Conservation (phyloP, 495 filamentous ascomycete genomes). For the Halenospora varia region DNA sequence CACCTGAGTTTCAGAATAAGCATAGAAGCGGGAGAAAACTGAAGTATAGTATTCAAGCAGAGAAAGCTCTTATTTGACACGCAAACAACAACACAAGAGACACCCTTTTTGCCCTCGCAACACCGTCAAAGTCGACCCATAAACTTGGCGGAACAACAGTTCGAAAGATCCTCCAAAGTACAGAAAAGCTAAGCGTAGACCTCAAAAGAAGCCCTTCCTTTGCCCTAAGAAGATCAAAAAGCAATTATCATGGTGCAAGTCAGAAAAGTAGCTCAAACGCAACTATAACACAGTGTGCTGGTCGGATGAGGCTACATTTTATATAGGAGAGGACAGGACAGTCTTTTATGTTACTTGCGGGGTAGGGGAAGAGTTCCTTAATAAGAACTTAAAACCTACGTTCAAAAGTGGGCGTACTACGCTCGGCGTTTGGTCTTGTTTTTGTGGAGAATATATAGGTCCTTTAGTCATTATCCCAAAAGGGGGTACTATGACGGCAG, state of each 20-base stretch:
- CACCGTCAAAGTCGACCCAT: no score
- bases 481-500: neutral
- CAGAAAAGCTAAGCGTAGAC: neutral
- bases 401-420: neutral
- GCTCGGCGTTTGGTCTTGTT: neutral
- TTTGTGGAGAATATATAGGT: neutral
- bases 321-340: neutral
- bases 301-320: conserved; percentile 2
- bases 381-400: neutral
- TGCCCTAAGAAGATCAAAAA: neutral
- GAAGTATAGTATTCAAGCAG: no score
- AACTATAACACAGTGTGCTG: neutral
- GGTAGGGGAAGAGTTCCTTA: neutral
- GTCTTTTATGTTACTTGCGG: neutral
- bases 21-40: no score
- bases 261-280: neutral
- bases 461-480: neutral
- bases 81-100: no score
- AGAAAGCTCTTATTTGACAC: no score
- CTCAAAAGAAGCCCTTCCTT: neutral
- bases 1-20: no score
- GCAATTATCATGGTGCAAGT: neutral
- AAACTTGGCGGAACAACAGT: no score
- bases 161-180: no score
- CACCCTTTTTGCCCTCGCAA: no score